These are phyloP conservation scores for Podospora tetraspora DNA, from an alignment of 495 filamentous ascomycete species.

Conservation along the genomic window DNA sequence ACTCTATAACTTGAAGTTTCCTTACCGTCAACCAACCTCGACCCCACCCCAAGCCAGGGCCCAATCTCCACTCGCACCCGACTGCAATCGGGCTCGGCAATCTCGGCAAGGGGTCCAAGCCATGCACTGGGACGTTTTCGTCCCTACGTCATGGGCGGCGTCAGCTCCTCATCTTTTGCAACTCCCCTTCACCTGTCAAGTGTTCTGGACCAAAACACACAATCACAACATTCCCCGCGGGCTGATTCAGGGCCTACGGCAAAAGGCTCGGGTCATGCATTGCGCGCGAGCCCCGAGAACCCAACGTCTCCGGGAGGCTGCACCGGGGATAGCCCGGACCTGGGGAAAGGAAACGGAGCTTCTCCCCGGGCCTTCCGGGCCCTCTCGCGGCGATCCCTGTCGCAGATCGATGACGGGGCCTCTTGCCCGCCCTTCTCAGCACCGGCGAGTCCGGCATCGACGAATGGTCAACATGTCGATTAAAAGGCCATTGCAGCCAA, in stretches of 20 bases:
- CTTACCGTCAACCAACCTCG: not conserved
- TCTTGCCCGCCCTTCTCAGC: not conserved
- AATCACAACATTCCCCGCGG: not conserved
- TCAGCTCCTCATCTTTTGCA: no score
- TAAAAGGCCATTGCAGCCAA: not conserved
- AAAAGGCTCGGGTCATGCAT: not conserved
- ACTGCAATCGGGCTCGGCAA: slow-evolving; percentile 14
- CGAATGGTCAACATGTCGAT: not conserved
- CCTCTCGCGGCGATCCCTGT: slow-evolving; percentile 4
- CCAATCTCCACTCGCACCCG: not conserved
- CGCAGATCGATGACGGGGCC: slow-evolving; percentile 6
- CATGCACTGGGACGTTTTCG: slow-evolving; percentile 2
- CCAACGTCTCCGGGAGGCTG: not conserved
- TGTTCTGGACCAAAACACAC: not conserved
- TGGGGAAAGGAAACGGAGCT: not conserved
- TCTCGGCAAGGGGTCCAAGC: slow-evolving; percentile 15
- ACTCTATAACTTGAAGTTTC: not conserved
- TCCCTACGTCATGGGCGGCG: slow-evolving; percentile 11
- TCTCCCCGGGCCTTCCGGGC: not conserved
- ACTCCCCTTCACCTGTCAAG: not conserved
- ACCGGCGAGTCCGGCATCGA: not conserved
- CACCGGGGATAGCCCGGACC: slow-evolving; percentile 3
- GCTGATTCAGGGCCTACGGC: not conserved
- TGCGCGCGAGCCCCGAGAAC: not conserved
- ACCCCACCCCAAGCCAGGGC: not conserved